Conservation (phyloP, 176 grass and related monocot genomes). For the Raddia guianensis region DNA sequence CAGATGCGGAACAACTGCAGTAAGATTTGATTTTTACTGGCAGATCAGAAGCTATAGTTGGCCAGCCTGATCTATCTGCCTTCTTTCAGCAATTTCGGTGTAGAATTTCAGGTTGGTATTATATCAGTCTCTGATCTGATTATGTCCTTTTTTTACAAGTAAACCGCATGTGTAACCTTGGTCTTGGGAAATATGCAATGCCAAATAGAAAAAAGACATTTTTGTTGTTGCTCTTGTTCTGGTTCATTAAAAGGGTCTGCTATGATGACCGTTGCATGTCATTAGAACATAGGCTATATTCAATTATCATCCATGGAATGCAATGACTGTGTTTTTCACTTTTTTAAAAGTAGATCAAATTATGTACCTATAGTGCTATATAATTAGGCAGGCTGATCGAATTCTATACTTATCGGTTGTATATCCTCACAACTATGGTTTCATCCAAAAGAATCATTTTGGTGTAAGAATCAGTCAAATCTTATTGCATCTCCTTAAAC, state of each 20-base stretch:
- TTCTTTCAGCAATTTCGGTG: background rate
- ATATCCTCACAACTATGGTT: too few relatives aligned
- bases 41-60: background rate
- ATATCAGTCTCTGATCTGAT: background rate
- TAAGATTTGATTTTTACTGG: conserved; percentile 9
- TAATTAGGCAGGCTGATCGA: too few relatives aligned
- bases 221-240: background rate
- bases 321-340: background rate
- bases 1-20: conserved; percentile 6
- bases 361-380: too few relatives aligned
- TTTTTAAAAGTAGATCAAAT: too few relatives aligned
- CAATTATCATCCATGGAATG: background rate
- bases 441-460: too few relatives aligned
- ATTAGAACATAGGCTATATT: background rate
- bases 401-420: too few relatives aligned
- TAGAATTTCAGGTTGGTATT: conserved; percentile 37
- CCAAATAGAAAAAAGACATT: background rate
- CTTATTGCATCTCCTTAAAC: too few relatives aligned
- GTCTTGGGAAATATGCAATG: background rate
- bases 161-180: background rate
- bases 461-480: too few relatives aligned
- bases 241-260: background rate
- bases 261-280: background rate
- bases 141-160: background rate
- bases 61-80: conserved; percentile 6